Evolutionary conservation across 306 rosid species (phyloP), one percentile per base, ranked within the genome.

Genomic region (Acacia crassicarpa): DNA sequence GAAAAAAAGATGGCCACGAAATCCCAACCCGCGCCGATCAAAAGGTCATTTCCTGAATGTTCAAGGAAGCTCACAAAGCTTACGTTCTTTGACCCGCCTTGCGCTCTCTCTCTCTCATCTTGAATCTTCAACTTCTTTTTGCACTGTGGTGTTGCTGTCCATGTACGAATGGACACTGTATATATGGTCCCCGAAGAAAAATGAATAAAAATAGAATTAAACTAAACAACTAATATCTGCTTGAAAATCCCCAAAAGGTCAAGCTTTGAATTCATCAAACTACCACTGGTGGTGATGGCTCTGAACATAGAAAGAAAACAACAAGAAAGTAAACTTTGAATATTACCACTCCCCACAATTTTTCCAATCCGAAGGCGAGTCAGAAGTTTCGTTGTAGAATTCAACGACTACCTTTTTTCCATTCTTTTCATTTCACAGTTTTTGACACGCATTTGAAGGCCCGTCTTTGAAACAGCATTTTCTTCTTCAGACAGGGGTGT

Each of bases 241-340:
- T 45, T 77, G 74, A 71, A 48, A 71, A 17, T 27, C 69, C 13
- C 48, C 59, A 77, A 80, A 80, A 14, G 51, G 41, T 78, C 81
- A 1, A 68, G 80, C 88, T 85, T 93, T 93, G 97, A 95, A 89
- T 83, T 32, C 67, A 48, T 90, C 91, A 85, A 92, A 77, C 58
- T 32, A 12, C 23, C 16, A 12, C 22, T 65, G 16, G 19, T 71
- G 61, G 25, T 6, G 58, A 51, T 51, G 74, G 67, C 63, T 20
- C 89, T 85, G 82, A 72, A 72, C 82, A 73, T 48, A 15, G 33
- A 6, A 81, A 83, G 35, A 71, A 41, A 27, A 73, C 4, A 9
- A 11, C 2, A 61, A 56, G 68, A 69, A 68, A 74, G 6, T 27
- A 76, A 79, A 43, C 81, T 62, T 87, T 25, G 86, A 87, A 83